Percentiles rank a stretch among this genome's conserved stretches.
Evolutionary conservation across 345 rosid species (phyloP).

Genomic region (Balakata baccata): DNA sequence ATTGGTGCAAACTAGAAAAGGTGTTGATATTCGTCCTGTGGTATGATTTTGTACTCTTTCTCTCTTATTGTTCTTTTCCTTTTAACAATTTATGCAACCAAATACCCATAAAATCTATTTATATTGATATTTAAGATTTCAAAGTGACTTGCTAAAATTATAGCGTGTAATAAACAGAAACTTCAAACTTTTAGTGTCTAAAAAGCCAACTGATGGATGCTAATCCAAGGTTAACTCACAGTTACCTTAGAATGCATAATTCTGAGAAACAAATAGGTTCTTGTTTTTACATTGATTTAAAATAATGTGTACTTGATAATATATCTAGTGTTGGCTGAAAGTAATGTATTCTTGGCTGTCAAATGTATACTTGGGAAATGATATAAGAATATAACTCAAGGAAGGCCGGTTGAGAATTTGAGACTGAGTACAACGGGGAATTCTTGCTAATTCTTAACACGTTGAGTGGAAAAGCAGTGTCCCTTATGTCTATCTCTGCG

Average conservation of each 20-base stretch:
- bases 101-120: background rate
- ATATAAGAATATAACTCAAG: background rate
- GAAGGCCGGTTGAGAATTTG: background rate
- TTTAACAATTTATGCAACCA: background rate
- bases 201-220: background rate
- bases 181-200: background rate
- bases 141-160: background rate
- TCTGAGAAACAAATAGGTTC: background rate
- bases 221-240: background rate
- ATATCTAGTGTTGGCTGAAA: background rate
- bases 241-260: background rate
- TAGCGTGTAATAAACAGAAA: background rate
- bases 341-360: background rate
- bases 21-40: slow-evolving; percentile 89
- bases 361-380: background rate
- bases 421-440: background rate
- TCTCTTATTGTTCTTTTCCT: background rate
- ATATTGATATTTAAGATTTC: background rate
- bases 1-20: slow-evolving; percentile 59
- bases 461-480: background rate
- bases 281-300: background rate
- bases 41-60: slow-evolving; percentile 38
- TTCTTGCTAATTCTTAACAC: background rate
- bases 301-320: background rate
- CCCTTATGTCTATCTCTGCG: background rate